Base-by-base conservation (phyloP, 2,329 filamentous ascomycete genomes). In the Coniochaeta sp. region DNA sequence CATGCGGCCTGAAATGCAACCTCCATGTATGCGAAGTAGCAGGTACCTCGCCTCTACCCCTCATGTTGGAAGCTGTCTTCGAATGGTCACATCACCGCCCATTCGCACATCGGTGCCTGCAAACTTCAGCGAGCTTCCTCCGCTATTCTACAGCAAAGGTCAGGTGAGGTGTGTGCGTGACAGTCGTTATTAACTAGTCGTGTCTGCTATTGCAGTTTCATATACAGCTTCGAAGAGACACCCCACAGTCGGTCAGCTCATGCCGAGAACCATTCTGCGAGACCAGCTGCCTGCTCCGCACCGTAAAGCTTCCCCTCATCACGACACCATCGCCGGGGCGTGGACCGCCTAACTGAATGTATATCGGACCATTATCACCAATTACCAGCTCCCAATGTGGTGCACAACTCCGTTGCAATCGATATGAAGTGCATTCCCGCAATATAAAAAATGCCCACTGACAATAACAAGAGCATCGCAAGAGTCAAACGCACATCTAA, bases 1-100 rank as follows among this genome's bases (percentile, higher is more conserved):
- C 47, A 52, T 52, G 47, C 47, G 47, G 47, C 47, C 47, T 52
- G 47, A 52, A 28, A 52, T 52, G 47, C 47, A 28, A 52, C 47
- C 47, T 52, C 24, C n/a, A 31, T 52, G 47, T 52, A 17, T 16
- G 31, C 17, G 22, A 17, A 31, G 47, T 52, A 52, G 47, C 47
- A 28, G 24, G 24, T 52, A 52, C 47, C 14, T 52, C 22, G 19
- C 43, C 43, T 52, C 24, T 52, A 28, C 47, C 47, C 47, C 47
- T 52, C 47, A 17, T 24, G 43, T 28, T 28, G 26, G 22, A 22
- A 26, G 3, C 19, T 26, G 43, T 22, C 14, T 22, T 22, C 34
- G 34, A 28, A 52, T 17, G 47, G 47, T 12, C 24, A 52, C 47
- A 28, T 52, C 47, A 52, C 24, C 47, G 16, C 19, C 22, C 43